phyloP scores from a whole-genome alignment of 2,329 filamentous ascomycete species.

The Aquanectria penicillioides region DNA sequence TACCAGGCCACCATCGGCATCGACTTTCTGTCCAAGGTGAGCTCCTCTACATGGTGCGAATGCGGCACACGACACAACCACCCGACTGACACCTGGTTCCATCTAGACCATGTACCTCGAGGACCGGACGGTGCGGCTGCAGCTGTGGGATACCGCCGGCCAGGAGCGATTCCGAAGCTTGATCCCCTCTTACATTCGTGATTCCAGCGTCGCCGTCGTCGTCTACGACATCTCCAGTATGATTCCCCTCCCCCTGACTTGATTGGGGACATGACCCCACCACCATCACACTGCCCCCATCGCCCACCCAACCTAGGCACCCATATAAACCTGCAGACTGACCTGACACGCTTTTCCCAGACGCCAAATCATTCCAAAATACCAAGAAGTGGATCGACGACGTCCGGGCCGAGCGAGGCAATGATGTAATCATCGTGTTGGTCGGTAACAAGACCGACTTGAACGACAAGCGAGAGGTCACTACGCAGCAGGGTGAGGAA shows the following conservation, averaged over 20 bases:
- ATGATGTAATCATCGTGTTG: conserved; percentile 98
- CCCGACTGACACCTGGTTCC: conserved; percentile 27
- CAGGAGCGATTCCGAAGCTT: conserved; percentile 97
- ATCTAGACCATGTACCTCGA: conserved; percentile 95
- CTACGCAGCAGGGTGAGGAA: conserved; percentile 94
- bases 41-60: conserved; percentile 18
- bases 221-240: conserved; percentile 97
- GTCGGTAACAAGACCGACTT: conserved; percentile 99
- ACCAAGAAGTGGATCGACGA: conserved; percentile 99
- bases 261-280: conserved; percentile 35
- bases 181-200: conserved; percentile 98
- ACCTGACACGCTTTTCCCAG: conserved; percentile 51
- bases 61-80: conserved; percentile 21
- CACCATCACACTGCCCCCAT: conserved; percentile 17
- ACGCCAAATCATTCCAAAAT: conserved; percentile 97
- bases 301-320: conserved; percentile 16
- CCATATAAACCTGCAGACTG: conserved; percentile 26
- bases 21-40: conserved; percentile 97
- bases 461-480: conserved; percentile 98
- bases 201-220: conserved; percentile 96
- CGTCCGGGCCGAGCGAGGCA: conserved; percentile 93
- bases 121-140: conserved; percentile 95
- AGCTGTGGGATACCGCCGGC: conserved; percentile 98
- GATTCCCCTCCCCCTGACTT: conserved; percentile 26
- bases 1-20: conserved; percentile 99